Evolutionary conservation across 2,329 filamentous ascomycete species (phyloP), one percentile per base, ranked within the genome.

Genomic region (Hypoxylon sp.): DNA sequence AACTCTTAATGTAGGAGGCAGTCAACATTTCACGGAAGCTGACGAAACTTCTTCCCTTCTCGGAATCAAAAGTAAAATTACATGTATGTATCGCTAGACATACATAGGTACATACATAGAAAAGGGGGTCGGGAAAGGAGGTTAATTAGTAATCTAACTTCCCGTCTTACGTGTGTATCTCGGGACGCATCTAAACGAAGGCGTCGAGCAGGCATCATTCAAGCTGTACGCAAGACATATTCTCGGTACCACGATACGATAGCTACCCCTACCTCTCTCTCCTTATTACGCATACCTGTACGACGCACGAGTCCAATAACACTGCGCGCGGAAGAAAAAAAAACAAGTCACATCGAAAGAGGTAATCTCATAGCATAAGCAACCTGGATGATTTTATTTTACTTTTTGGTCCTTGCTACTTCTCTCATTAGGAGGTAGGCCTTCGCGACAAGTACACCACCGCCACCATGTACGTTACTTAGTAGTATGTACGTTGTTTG

Each of bases 321-420:
- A 11, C 27, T 42, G 13, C 17, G 17, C 31, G 35, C n/a, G n/a
- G n/a, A 25, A 27, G 5, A 27, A 27, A 27, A 27, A 27, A 27
- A 27, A 27, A 14, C 14, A 54, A 25, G 31, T 49, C 46, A 58
- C 40, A 46, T 46, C 25, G 13, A 58, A 57, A n/a, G 31, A 31
- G 25, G 31, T 13, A 20, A n/a, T n/a, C 27, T 10, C 55, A 37
- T 22, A 30, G 40, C 35, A 61, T 65, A 65, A 65, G 54, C 68
- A 70, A 70, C 64, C 57, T 68, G 49, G 20, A 51, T 64, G 54
- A 61, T 68, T 65, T 66, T 63, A 70, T 68, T 70, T 64, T 37
- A 62, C 61, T 68, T 70, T 64, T 63, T 37, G n/a, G 58, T 48
- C 60, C 61, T 57, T 46, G 11, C 25, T 27, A 27, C 25, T 27